A percentile compares a stretch with the other conserved stretches of the same genome.
Evolutionary conservation across 2,329 filamentous ascomycete genomes (phyloP).

Genomic region (Blumeriella jaapii): DNA sequence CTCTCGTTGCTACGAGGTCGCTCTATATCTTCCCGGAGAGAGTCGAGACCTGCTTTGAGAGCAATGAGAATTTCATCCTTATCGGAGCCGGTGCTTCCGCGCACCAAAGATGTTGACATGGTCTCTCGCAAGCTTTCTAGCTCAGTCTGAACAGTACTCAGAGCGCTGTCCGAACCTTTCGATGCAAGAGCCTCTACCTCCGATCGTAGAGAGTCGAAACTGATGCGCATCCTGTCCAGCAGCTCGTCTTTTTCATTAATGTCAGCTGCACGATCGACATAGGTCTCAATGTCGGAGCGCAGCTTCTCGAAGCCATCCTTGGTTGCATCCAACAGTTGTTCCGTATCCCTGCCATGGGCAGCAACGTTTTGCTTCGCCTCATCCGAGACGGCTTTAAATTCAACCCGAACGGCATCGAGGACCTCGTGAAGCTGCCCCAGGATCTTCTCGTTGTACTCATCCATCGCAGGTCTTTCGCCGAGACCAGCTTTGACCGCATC

Average conservation of each 20-base stretch:
- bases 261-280: slow-evolving; percentile 62
- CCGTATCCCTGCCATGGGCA: slow-evolving; percentile 68
- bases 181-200: slow-evolving; percentile 12
- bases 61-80: slow-evolving; percentile 54
- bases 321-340: slow-evolving; percentile 78
- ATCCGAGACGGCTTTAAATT: slow-evolving; percentile 48
- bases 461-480: slow-evolving; percentile 32
- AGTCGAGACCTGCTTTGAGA: slow-evolving; percentile 60
- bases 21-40: slow-evolving; percentile 59
- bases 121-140: slow-evolving; percentile 49
- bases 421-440: slow-evolving; percentile 52
- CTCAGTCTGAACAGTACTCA: slow-evolving; percentile 44
- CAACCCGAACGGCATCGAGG: slow-evolving; percentile 44
- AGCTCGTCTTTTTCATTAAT: slow-evolving; percentile 66
- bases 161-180: slow-evolving; percentile 38
- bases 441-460: slow-evolving; percentile 38
- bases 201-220: slow-evolving; percentile 8
- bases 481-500: slow-evolving; percentile 48
- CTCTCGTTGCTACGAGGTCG: slow-evolving; percentile 22
- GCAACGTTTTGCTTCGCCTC: slow-evolving; percentile 68
- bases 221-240: slow-evolving; percentile 50
- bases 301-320: slow-evolving; percentile 79
- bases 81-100: slow-evolving; percentile 34
- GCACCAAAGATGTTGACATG: slow-evolving; percentile 39
- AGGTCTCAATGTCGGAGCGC: slow-evolving; percentile 66